Conservation (phyloP, 116 monocot genomes). For the Dioscorea cayenensis region DNA sequence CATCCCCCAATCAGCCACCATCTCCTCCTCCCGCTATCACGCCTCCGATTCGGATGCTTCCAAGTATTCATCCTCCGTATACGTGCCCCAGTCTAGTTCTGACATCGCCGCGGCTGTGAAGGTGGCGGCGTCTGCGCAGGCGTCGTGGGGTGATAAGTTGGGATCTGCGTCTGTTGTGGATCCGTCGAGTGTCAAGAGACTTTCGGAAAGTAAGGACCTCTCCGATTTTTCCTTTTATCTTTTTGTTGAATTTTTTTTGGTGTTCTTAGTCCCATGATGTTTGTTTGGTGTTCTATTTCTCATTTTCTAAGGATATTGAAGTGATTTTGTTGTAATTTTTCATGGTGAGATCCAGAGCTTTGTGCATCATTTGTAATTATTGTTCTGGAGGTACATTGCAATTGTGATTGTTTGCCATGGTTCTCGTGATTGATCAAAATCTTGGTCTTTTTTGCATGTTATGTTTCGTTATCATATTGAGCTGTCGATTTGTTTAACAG, state of each 20-base stretch:
- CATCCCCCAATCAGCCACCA: not conserved
- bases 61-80: not conserved
- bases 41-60: not conserved
- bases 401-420: too few relatives aligned
- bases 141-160: slow-evolving; percentile 7
- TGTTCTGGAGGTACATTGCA: too few relatives aligned
- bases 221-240: not conserved
- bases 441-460: too few relatives aligned
- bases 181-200: slow-evolving; percentile 22
- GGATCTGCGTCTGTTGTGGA: slow-evolving; percentile 1
- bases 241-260: not conserved
- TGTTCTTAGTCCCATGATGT: not conserved
- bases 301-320: not conserved
- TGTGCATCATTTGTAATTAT: too few relatives aligned
- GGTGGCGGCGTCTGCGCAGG: not conserved
- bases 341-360: too few relatives aligned
- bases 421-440: too few relatives aligned
- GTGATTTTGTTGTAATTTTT: too few relatives aligned
- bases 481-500: too few relatives aligned
- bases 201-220: slow-evolving; percentile 31
- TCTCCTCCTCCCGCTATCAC: not conserved
- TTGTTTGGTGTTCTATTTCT: not conserved
- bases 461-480: too few relatives aligned
- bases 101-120: not conserved
- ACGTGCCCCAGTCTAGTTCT: not conserved